Evolutionary conservation across 176 grass and related monocot species (phyloP), one percentile per base, ranked within the genome.

Genomic region (Zoysia japonica): DNA sequence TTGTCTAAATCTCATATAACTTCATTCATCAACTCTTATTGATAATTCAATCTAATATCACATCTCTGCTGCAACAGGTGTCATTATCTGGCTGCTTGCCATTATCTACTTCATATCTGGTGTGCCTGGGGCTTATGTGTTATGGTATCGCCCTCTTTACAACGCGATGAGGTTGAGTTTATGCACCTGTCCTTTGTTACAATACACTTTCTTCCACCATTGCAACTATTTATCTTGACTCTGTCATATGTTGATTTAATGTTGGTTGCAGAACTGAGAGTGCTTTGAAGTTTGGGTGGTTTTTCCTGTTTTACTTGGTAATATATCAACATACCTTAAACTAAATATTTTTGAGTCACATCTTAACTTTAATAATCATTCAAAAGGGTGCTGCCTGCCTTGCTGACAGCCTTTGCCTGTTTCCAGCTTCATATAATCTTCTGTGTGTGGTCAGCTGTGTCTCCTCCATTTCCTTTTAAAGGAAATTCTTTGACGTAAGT

Each of bases 401-500:
- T 36, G 55, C 20, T 80, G 39, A 81, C 67, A 70, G 44, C 66
- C 48, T 80, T 60, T 81, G 60, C 41, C 55, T 40, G 38, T 74
- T 75, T 85, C 62, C 85, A 99, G 96, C 59, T 99, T 93, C 96
- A 99, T 86, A 95, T 99, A 49, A 78, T 75, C 67, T 99, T 99
- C 86, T 94, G 92, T 11, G 82, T 99, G 60, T 95, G 85, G 89
- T 71, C 96, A 69, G 96, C 96, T 40, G 88, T 99, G 11, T 90
- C 96, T 78, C 92, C 96, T 41, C 88, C 96, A 76, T 87, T 99
- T 60, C 85, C 93, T 89, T 99, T 99, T 79, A 99, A 99, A 83
- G 92, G 96, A 60, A 99, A 99, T 79, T 99, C 92, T 77, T 83
- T 99, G 72, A 90, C 92, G 92, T 99, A 89, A 93, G 96, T 88